Conservation (phyloP, 176 grass and related monocot species). For the Guadua angustifolia region DNA sequence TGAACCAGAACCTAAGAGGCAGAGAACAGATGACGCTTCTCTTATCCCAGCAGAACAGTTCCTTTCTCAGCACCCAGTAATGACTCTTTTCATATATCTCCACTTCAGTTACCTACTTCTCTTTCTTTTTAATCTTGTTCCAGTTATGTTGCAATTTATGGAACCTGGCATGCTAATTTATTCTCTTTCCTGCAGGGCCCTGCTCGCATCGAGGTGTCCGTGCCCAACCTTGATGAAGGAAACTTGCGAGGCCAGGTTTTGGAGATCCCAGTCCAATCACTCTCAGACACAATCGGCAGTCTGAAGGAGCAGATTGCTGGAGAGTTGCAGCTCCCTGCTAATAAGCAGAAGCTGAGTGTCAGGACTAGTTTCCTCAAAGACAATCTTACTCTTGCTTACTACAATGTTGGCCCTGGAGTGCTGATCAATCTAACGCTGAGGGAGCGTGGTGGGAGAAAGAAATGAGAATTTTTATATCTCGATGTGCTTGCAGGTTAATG, state of each 20-base stretch:
- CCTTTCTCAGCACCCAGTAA: conserved; percentile 84
- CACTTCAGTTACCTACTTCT: background rate
- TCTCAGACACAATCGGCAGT: conserved; percentile 81
- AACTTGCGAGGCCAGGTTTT: conserved; percentile 92
- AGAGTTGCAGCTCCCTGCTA: conserved; percentile 92
- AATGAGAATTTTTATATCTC: conserved; percentile 53
- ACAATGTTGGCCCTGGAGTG: conserved; percentile 84
- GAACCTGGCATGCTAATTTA: conserved; percentile 37
- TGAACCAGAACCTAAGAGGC: conserved; percentile 94
- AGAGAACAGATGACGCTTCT: conserved; percentile 76
- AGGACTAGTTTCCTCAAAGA: conserved; percentile 90
- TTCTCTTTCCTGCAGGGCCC: conserved; percentile 60
- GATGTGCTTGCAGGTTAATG: conserved; percentile 36
- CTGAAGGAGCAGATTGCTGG: conserved; percentile 97
- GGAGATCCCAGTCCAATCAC: conserved; percentile 78
- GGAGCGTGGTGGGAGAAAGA: conserved; percentile 97
- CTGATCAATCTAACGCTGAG: conserved; percentile 78
- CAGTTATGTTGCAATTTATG: conserved; percentile 21
- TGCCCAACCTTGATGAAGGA: conserved; percentile 93
- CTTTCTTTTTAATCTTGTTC: background rate
- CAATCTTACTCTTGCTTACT: conserved; percentile 92
- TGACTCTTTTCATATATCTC: conserved; percentile 36
- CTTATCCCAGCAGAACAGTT: conserved; percentile 89
- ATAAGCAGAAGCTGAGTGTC: conserved; percentile 91
- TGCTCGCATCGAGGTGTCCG: conserved; percentile 71